These are phyloP conservation scores for Mrakia frigida DNA, from an alignment of 768 basidiomycete species.

Conservation along the genomic window DNA sequence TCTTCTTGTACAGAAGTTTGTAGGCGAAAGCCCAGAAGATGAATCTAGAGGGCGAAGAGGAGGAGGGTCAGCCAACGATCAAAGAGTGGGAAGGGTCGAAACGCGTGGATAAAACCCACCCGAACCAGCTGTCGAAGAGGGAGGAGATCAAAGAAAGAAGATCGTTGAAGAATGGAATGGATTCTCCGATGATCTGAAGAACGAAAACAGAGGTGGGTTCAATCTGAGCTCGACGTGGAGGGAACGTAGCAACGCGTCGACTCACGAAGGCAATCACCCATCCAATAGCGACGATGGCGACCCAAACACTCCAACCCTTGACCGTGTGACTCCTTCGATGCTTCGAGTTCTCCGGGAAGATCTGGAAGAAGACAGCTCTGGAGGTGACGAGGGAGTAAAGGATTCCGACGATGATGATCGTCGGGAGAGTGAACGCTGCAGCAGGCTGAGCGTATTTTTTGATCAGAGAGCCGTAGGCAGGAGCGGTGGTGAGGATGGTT, in stretches of 20 bases:
- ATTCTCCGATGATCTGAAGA: slow-evolving; percentile 30
- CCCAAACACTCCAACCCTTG: slow-evolving; percentile 36
- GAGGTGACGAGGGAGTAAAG: slow-evolving; percentile 34
- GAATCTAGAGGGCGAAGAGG: neutral
- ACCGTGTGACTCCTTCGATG: slow-evolving; percentile 36
- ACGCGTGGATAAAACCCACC: neutral
- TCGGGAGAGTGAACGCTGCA: slow-evolving; percentile 35
- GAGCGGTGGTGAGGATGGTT: slow-evolving; percentile 29
- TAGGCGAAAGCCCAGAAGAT: slow-evolving; percentile 35
- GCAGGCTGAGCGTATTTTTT: slow-evolving; percentile 32
- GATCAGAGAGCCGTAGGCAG: slow-evolving; percentile 37
- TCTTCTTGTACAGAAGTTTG: slow-evolving; percentile 30
- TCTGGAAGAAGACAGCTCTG: slow-evolving; percentile 38
- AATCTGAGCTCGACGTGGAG: too few relatives aligned
- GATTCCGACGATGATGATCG: slow-evolving; percentile 37
- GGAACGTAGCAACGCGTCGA: too few relatives aligned
- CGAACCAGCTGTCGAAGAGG: slow-evolving; percentile 37
- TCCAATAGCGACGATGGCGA: slow-evolving; percentile 33
- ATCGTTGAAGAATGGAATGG: slow-evolving; percentile 37
- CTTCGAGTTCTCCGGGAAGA: slow-evolving; percentile 36
- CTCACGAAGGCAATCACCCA: slow-evolving; percentile 36
- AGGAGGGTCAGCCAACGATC: too few relatives aligned
- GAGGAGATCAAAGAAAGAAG: slow-evolving; percentile 30
- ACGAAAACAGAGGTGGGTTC: too few relatives aligned
- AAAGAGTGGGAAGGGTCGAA: neutral